phyloP scores from a whole-genome alignment of 371 early-diverging fungal species.

The Haplosporangium sp. region DNA sequence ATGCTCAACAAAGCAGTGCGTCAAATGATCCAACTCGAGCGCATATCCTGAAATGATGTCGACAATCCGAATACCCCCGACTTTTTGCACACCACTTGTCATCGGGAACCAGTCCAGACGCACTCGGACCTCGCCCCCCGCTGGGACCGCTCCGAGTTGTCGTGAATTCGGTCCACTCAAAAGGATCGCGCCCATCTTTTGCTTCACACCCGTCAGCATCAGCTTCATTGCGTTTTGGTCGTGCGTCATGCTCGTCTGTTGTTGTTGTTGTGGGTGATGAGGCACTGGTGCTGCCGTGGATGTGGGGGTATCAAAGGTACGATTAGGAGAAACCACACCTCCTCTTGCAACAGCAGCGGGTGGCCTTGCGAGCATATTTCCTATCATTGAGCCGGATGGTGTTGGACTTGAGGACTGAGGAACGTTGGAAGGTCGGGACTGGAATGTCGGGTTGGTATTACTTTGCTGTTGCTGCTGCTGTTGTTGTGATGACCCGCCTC shows the following conservation, averaged over 20 bases:
- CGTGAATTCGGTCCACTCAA: slow-evolving; percentile 78
- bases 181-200: slow-evolving; percentile 84
- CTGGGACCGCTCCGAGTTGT: slow-evolving; percentile 73
- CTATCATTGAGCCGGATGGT: slow-evolving; percentile 10
- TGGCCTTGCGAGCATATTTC: slow-evolving; percentile 35
- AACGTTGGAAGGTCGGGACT: slow-evolving; percentile 20
- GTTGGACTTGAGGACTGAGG: slow-evolving; percentile 10
- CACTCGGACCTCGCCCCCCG: slow-evolving; percentile 72
- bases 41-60: slow-evolving; percentile 75
- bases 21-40: slow-evolving; percentile 76
- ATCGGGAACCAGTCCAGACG: slow-evolving; percentile 85
- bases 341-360: slow-evolving; percentile 51
- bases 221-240: slow-evolving; percentile 65
- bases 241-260: slow-evolving; percentile 51
- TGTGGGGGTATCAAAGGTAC: slow-evolving; percentile 54
- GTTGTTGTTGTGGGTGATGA: slow-evolving; percentile 13
- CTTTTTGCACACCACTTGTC: slow-evolving; percentile 84
- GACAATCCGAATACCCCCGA: slow-evolving; percentile 80
- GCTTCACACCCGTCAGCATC: slow-evolving; percentile 75
- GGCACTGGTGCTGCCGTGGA: slow-evolving; percentile 36
- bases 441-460: slow-evolving; percentile 11
- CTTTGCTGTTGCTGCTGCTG: slow-evolving; percentile 26
- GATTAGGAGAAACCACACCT: slow-evolving; percentile 25
- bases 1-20: slow-evolving; percentile 70
- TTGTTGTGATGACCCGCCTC: slow-evolving; percentile 1